Evolutionary conservation across 2,329 filamentous ascomycete species (phyloP).

Genomic region (Corinectria fuckeliana): DNA sequence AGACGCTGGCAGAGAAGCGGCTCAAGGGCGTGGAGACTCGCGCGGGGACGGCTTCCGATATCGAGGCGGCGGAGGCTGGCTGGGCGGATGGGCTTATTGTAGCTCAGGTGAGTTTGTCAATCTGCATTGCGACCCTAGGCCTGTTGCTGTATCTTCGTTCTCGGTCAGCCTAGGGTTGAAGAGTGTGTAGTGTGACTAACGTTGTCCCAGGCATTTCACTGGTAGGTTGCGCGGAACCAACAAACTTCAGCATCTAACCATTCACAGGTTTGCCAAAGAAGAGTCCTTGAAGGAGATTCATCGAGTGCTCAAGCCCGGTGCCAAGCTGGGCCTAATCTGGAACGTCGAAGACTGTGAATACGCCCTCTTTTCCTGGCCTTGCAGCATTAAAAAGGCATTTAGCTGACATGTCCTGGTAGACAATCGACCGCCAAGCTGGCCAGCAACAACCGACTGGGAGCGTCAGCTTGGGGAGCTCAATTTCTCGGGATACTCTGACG

Average conservation of each 20-base stretch:
- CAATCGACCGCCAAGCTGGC: conserved; percentile 66
- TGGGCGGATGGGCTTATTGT: conserved; percentile 71
- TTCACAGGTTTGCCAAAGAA: conserved; percentile 68
- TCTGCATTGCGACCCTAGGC: not conserved
- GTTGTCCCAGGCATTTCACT: conserved; percentile 56
- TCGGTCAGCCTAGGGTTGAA: not conserved
- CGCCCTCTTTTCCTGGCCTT: not conserved
- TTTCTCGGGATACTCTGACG: conserved; percentile 58
- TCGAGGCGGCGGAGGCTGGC: conserved; percentile 58
- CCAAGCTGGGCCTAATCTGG: conserved; percentile 72
- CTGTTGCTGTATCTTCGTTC: too few relatives aligned
- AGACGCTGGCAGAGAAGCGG: conserved; percentile 63
- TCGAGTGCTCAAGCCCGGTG: conserved; percentile 66
- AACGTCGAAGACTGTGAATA: conserved; percentile 73
- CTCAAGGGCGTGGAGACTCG: conserved; percentile 61
- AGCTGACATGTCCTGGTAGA: conserved; percentile 51
- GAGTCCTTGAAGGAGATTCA: conserved; percentile 70
- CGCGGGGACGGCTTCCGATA: conserved; percentile 63
- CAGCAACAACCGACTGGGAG: conserved; percentile 66
- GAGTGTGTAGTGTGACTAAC: conserved; percentile 14
- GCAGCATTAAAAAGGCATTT: too few relatives aligned
- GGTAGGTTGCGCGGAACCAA: conserved; percentile 48
- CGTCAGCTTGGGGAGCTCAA: conserved; percentile 65
- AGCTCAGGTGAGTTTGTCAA: conserved; percentile 64
- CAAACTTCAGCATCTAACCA: not conserved